Conservation (phyloP, 306 rosid species). For the Cicer arietinum region DNA sequence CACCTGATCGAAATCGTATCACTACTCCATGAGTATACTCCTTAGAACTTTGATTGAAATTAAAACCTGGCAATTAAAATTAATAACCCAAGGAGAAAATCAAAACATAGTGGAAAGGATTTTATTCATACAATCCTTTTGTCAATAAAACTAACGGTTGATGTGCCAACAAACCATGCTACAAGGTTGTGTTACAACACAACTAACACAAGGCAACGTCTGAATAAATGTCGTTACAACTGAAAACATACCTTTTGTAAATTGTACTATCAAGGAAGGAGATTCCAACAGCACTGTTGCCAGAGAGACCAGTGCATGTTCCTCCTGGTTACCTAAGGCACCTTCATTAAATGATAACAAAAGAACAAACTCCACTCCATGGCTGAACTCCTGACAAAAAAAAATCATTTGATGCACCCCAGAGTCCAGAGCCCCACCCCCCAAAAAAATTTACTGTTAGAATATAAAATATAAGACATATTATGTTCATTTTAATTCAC, state of each 20-base stretch:
- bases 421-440: neutral
- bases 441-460: neutral
- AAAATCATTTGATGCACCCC: conserved; percentile 33
- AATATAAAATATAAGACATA: neutral
- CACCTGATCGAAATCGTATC: conserved; percentile 84
- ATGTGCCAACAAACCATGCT: conserved; percentile 30
- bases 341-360: conserved; percentile 65
- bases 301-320: conserved; percentile 69
- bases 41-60: conserved; percentile 65
- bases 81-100: conserved; percentile 5
- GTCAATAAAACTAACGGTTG: conserved; percentile 9
- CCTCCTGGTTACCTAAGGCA: conserved; percentile 50
- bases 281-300: conserved; percentile 53
- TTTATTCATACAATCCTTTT: conserved; percentile 25
- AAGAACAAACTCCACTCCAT: conserved; percentile 83
- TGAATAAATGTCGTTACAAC: conserved; percentile 31
- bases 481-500: neutral
- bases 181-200: conserved; percentile 12
- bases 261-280: conserved; percentile 88
- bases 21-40: conserved; percentile 77
- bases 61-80: conserved; percentile 63
- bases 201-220: conserved; percentile 37
- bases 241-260: conserved; percentile 66
- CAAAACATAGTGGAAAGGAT: conserved; percentile 10
- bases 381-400: conserved; percentile 75